Evolutionary conservation across 441 rosid species (phyloP), one percentile per base, ranked within the genome.

Genomic region (Mallotus repandus): DNA sequence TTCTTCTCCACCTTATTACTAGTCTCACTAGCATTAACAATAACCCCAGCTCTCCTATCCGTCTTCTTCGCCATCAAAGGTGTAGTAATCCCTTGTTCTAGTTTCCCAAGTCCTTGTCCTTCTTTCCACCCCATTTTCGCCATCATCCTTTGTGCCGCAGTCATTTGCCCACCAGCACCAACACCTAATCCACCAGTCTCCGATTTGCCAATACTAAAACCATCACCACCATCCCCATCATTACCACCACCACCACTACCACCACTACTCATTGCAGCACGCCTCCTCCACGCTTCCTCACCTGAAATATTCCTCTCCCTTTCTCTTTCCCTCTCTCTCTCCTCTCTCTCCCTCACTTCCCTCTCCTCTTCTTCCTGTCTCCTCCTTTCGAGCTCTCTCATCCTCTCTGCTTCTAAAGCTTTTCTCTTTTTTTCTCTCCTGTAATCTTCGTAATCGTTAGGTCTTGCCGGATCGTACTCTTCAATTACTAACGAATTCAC

Each of bases 51-150:
- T 81, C 99, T 92, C 76, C 88, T 81, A 82, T 93, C 98, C 0
- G 99, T 96, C 89, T 91, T 96, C 86, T 85, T 89, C 1, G 98
- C 98, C 98, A 96, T 88, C 85, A 96, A 87, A 0, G 99, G 99
- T 1, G 98, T 93, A 0, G 97, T 93, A 55, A 96, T 96, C 68
- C 99, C 98, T 82, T 96, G 99, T 86, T 96, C 98, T 71, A 74
- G 86, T 72, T 87, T 96, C 65, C 99, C 99, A 32, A 96, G 92
- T 56, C 99, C 99, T 81, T 96, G 98, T 48, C 99, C 99, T 35
- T 93, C 90, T 80, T 93, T 96, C 99, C 99, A 96, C 0, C 99
- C 98, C 99, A 93, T 93, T 81, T 93, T 96, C 3, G 96, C 99
- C 99, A 96, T 93, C 98, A 96, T 96, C 84, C 93, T 89, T 84